These are phyloP conservation scores for Ramalina intermedia DNA, from an alignment of 495 filamentous ascomycete species.

Conservation along the genomic window DNA sequence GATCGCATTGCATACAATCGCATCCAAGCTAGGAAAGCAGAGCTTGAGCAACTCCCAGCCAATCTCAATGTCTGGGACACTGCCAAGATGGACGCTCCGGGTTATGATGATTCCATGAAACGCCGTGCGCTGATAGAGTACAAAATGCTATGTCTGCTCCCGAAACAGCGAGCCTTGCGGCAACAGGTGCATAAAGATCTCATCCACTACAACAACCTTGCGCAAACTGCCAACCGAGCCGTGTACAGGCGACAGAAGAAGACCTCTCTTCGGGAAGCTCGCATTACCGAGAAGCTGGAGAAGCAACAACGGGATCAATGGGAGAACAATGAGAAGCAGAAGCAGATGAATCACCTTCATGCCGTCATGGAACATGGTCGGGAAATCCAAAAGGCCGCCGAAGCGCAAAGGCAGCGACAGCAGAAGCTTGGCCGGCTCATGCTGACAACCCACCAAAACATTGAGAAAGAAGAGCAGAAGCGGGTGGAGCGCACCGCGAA, in stretches of 20 bases:
- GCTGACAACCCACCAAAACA: conserved; percentile 77
- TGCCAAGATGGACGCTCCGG: conserved; percentile 49
- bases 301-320: conserved; percentile 95
- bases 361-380: conserved; percentile 52
- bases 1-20: conserved; percentile 82
- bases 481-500: conserved; percentile 92
- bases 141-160: conserved; percentile 67
- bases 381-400: conserved; percentile 44
- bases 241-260: conserved; percentile 91
- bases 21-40: conserved; percentile 64
- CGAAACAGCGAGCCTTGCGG: conserved; percentile 71
- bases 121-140: conserved; percentile 83
- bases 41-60: conserved; percentile 66
- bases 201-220: conserved; percentile 84
- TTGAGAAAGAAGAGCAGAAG: conserved; percentile 98
- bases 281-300: conserved; percentile 95
- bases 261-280: conserved; percentile 85
- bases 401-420: conserved; percentile 46
- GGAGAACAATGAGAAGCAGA: conserved; percentile 88
- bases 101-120: conserved; percentile 71
- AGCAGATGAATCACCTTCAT: conserved; percentile 76
- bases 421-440: conserved; percentile 81
- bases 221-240: conserved; percentile 84
- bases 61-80: conserved; percentile 77
- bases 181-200: conserved; percentile 77